These are phyloP conservation scores for Corynespora cassiicola DNA, from an alignment of 2,329 filamentous ascomycete species.

Conservation along the genomic window DNA sequence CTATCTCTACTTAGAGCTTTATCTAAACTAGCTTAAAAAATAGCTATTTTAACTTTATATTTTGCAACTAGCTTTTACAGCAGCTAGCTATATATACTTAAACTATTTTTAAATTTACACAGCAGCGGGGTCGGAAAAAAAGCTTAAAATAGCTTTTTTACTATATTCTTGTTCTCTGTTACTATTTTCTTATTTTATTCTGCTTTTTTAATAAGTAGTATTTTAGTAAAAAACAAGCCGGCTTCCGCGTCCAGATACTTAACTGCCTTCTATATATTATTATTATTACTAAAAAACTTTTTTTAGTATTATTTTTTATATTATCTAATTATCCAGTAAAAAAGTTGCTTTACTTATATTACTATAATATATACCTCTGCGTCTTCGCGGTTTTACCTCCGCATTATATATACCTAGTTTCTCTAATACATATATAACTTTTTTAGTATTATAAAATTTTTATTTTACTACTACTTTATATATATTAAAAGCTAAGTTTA, in stretches of 20 bases:
- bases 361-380: constrained; percentile 10
- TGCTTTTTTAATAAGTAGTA: constrained; percentile 6
- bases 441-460: constrained; percentile 8
- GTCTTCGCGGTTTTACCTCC: constrained; percentile 12
- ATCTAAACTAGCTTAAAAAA: constrained; percentile 17
- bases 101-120: constrained; percentile 14
- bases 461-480: constrained; percentile 12
- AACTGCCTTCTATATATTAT: constrained; percentile 19
- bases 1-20: constrained; percentile 15
- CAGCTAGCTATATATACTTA: constrained; percentile 14
- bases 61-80: constrained; percentile 18
- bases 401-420: constrained; percentile 10
- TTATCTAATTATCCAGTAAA: constrained; percentile 14
- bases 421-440: constrained; percentile 21
- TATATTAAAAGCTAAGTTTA: constrained; percentile 9
- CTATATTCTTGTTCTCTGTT: constrained; percentile 1
- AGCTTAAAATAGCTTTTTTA: background rate
- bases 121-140: constrained; percentile 1
- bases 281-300: constrained; percentile 13
- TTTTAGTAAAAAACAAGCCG: constrained; percentile 1
- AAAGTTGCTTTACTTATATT: constrained; percentile 14
- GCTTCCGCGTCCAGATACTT: constrained; percentile 10
- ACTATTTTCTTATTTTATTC: background rate
- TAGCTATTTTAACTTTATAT: constrained; percentile 17
- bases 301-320: constrained; percentile 17